Base-by-base conservation (phyloP, 2,329 filamentous ascomycete genomes). In the Clonostachys sp. region DNA sequence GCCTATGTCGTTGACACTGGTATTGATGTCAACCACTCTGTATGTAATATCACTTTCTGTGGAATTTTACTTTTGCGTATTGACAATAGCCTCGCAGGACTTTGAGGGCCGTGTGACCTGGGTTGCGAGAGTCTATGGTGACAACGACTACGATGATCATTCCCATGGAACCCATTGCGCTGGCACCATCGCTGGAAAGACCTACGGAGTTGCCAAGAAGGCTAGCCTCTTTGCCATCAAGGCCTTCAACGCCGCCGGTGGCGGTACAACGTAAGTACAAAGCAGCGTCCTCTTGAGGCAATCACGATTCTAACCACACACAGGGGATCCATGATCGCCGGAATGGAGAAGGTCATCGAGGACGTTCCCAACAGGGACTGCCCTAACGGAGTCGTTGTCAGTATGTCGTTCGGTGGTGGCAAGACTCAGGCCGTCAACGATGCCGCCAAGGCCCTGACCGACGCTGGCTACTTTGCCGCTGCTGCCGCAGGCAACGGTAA, bases 121-220 rank as follows among this genome's bases (percentile, higher is more conserved):
- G 42, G 57, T 58, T 46, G 56, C 50, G 33, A 51, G 61, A n/a
- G 56, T 55, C 52, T 62, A 62, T 51, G 61, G 55, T 47, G 57
- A 61, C 53, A 55, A 54, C 51, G 57, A 75, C 57, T 68, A 66
- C 4, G 75, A 80, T 49, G 67, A 73, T 50, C 74, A 79, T 50
- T 78, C 78, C 12, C 78, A 82, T 61, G 78, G 78, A 36, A 77
- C 71, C 38, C 79, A 81, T 62, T 75, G 78, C 17, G 71, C 75
- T 4, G 78, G 77, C 20, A 81, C 77, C 5, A 73, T 79, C 41
- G 78, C 67, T n/a, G 74, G 75, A n/a, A 65, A 61, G 42, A 80
- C 73, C 2, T 81, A 75, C 48, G 78, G 79, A 53, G 75, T 81
- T 4, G 74, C 77, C 57, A 81, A 81, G 66, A 73, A 73, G 45